Conservation (phyloP, 1,139 yeast species). For the Geotrichum macrosporum region DNA sequence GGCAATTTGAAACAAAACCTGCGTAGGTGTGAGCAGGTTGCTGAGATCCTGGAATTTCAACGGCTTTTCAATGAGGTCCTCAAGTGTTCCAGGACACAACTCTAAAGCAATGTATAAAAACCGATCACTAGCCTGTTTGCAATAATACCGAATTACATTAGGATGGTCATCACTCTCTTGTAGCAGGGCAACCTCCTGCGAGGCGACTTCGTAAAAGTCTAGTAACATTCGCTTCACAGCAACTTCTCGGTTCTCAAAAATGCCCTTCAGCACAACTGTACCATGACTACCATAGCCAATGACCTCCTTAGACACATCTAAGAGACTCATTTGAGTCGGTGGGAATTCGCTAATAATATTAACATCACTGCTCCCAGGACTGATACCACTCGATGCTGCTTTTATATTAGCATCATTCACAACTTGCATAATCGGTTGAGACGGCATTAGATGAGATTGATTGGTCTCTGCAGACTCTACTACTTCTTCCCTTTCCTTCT, state of each 20-base stretch:
- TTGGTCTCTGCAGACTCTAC: conserved; percentile 14
- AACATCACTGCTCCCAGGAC: not conserved
- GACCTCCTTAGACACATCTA: conserved; percentile 64
- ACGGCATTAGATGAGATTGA: conserved; percentile 4
- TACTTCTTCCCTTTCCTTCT: conserved; percentile 12
- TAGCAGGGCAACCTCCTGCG: conserved; percentile 81
- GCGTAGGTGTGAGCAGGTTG: conserved; percentile 44
- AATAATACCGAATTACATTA: conserved; percentile 85
- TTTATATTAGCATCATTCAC: conserved; percentile 18
- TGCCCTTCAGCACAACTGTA: conserved; percentile 86
- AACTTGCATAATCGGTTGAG: conserved; percentile 14
- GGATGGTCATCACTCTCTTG: conserved; percentile 98
- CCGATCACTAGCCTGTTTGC: conserved; percentile 82
- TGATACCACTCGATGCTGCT: conserved; percentile 2
- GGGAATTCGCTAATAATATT: not conserved
- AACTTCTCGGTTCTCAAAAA: conserved; percentile 86
- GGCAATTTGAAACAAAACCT: conserved; percentile 70
- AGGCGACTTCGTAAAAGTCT: conserved; percentile 90
- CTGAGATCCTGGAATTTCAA: conserved; percentile 19
- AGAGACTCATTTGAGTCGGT: conserved; percentile 41
- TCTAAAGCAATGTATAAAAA: conserved; percentile 92
- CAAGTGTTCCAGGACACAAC: conserved; percentile 82
- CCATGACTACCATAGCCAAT: conserved; percentile 97
- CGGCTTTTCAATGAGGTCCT: conserved; percentile 57
- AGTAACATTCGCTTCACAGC: conserved; percentile 92